Percentiles rank a stretch among this genome's conserved stretches.
phyloP scores from a whole-genome alignment of 352 stramenopile genomes.

The Stephanocyclus meneghinianus region DNA sequence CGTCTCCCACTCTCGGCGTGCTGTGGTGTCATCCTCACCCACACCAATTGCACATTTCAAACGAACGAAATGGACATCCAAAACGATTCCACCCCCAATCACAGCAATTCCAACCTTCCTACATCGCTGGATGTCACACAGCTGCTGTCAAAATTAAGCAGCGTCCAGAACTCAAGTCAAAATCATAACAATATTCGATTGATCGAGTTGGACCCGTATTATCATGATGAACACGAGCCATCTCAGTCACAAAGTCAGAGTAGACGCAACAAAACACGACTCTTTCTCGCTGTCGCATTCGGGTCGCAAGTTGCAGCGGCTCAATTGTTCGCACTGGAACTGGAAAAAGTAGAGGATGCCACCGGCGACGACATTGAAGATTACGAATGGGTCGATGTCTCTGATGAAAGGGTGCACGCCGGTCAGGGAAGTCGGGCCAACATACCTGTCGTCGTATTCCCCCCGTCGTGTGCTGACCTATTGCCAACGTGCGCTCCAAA shows the following conservation, averaged over 20 bases:
- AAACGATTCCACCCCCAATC: neutral
- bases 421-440: neutral
- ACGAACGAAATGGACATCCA: neutral
- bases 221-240: neutral
- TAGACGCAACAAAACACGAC: slow-evolving; percentile 25
- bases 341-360: slow-evolving; percentile 23
- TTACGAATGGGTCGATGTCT: slow-evolving; percentile 51
- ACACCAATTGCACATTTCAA: neutral
- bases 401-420: slow-evolving; percentile 4
- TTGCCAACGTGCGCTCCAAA: neutral
- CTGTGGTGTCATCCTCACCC: too few species aligned
- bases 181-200: slow-evolving; percentile 28
- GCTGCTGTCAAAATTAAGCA: slow-evolving; percentile 29
- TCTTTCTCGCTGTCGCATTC: slow-evolving; percentile 39
- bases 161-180: slow-evolving; percentile 5
- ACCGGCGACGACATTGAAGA: slow-evolving; percentile 19
- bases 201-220: slow-evolving; percentile 45
- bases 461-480: slow-evolving; percentile 7
- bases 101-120: slow-evolving; percentile 26
- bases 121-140: slow-evolving; percentile 33
- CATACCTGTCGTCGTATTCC: slow-evolving; percentile 26
- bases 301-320: slow-evolving; percentile 24
- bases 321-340: slow-evolving; percentile 44
- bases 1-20: too few species aligned
- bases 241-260: neutral